Evolutionary conservation across 2,329 filamentous ascomycete genomes (phyloP), one percentile per base, ranked within the genome.

Genomic region (Ophiostoma perfectum): DNA sequence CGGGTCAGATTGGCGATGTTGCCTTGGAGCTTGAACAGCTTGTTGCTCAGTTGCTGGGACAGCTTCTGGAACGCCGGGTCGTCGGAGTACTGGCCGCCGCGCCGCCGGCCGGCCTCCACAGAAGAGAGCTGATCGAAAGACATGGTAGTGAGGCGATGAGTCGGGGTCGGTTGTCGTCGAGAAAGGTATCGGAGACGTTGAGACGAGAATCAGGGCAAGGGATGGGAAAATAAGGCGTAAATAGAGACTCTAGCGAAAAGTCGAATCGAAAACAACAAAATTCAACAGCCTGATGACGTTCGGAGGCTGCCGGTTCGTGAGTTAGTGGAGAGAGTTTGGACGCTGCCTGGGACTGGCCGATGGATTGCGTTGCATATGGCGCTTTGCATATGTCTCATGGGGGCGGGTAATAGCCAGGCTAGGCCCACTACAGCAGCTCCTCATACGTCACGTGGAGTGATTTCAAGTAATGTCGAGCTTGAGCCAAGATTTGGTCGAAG

Each of bases 21-120:
- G 72, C 90, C 90, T 67, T 93, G 93, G 71, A 99, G 85, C 71
- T 89, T 88, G 81, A 97, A 97, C 66, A 99, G 85, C 78, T 94
- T 90, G 78, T 92, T 90, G 79, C 91, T 96, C 70, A 98, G 86
- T 70, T 90, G 85, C 75, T 91, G 88, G 71, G 93, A 92, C 74
- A 96, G 86, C 69, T 86, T 84, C 76, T 92, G 86, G 83, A 98
- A 99, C 72, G 93, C 93, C 66, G 95, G 95, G 77, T 98, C 92
- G 80, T 99, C 95, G 76, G 86, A 84, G 80, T 97, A 99, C 75
- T 87, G 81, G 63, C 88, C 83, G 58, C 68, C 69, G 58, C 70
- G 73, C 66, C 73, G 74, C 83, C 80, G 84, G 84, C 90, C 83
- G 73, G 93, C 88, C 82, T 98, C 94, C 73, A 97, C 84, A 71